phyloP scores from a whole-genome alignment of 345 rosid genomes.

The Eucalyptus polybractea region DNA sequence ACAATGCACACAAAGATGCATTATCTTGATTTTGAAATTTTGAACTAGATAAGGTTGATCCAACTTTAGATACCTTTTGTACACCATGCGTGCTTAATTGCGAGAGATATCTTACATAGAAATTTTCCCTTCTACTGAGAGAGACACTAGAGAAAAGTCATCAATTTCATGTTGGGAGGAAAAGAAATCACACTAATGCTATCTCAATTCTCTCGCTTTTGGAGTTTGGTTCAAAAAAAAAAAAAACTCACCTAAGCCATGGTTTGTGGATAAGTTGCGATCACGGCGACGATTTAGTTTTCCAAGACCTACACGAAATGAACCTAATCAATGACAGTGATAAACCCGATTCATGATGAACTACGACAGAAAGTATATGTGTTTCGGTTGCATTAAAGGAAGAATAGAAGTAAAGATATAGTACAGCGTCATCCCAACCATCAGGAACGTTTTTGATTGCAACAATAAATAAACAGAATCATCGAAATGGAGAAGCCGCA shows the following conservation, averaged over 20 bases:
- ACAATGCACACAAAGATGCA: neutral
- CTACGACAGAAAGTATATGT: fast-evolving
- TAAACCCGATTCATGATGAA: neutral
- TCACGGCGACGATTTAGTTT: fast-evolving
- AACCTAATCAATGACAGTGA: fast-evolving
- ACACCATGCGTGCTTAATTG: neutral
- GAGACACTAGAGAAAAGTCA: neutral
- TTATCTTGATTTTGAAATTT: neutral
- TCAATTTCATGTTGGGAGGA: neutral
- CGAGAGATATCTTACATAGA: neutral
- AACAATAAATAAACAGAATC: neutral
- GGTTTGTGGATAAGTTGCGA: neutral
- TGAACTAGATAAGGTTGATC: neutral
- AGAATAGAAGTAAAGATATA: neutral
- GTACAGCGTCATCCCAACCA: neutral
- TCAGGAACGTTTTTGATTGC: neutral
- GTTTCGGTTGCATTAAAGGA: no score
- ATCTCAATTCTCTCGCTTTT: neutral
- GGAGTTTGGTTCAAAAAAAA: neutral
- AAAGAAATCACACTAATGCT: neutral
- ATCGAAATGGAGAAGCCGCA: neutral
- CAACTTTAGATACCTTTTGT: neutral
- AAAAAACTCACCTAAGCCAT: neutral
- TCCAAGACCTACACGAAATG: neutral
- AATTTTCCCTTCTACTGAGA: neutral